Evolutionary conservation across 2,329 filamentous ascomycete genomes (phyloP), one percentile per base, ranked within the genome.

Genomic region (Pyrenophora tritici-repentis): DNA sequence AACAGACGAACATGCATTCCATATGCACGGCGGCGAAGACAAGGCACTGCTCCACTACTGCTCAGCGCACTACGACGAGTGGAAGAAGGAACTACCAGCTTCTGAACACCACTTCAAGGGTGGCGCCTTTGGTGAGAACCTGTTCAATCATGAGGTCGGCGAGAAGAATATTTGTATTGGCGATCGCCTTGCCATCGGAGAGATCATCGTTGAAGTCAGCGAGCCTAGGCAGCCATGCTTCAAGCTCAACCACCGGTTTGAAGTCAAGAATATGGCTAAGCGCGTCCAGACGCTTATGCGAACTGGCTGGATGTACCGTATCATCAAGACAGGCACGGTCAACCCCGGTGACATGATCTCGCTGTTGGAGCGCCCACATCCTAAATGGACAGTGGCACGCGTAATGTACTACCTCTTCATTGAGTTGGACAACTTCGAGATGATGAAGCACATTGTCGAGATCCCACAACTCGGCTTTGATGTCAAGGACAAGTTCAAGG

Each of bases 241-340:
- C 73, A 88, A 88, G 65, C 78, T 88, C 7, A 88, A 88, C 64
- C 85, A 87, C 60, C 83, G 85, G 1, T 88, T 88, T 67, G 77
- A 81, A 29, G 73, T 86, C 8, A 83, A 83, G 60, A 81, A 85
- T 53, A 86, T 88, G 68, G 82, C 85, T 3, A 80, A 80, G 0
- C 74, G 78, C 16, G 82, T 83, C 0, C 85, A 82, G 70, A 76
- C 79, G 54, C 75, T 74, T 2, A 81, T 81, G 50, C 79, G 85
- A 1, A 87, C 84, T 0, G 86, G 86, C 0, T 88, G 85, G 85
- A 83, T 87, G 64, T 87, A 87, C 58, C 80, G 85, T 2, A 81
- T 88, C 1, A 63, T 87, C 13, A 73, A 74, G 2, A 77, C 81
- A 26, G 86, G 86, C 0, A 72, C 64, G 0, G 78, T 88, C 35